These are phyloP conservation scores for Bryum argenteum DNA, from an alignment of 225 moss, liverwort and hornwort genomes.

Conservation along the genomic window DNA sequence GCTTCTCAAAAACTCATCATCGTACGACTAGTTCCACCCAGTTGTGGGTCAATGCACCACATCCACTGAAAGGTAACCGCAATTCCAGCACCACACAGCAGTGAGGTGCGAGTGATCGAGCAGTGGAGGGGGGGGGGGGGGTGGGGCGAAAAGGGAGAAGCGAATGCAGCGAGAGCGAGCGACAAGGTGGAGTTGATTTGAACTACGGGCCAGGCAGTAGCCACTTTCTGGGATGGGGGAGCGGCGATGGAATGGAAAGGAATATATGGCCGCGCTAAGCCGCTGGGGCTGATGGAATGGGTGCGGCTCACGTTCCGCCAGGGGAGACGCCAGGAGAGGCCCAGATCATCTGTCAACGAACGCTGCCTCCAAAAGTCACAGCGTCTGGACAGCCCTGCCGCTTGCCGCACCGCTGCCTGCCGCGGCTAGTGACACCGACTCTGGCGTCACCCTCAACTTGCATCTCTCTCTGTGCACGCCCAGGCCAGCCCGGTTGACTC, in stretches of 20 bases:
- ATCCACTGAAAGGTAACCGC: constrained; percentile 33
- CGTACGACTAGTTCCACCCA: too few species aligned
- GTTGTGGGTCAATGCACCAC: constrained; percentile 17
- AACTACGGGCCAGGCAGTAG: neutral
- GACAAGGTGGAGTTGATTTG: neutral
- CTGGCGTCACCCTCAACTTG: too few species aligned
- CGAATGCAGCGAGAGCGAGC: neutral
- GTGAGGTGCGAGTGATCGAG: neutral
- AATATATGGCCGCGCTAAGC: neutral
- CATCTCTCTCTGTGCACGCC: too few species aligned
- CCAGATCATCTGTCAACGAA: neutral
- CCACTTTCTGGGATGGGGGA: neutral
- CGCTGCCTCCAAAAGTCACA: neutral
- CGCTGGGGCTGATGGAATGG: constrained; percentile 8
- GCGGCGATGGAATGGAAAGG: neutral
- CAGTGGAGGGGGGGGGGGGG: neutral
- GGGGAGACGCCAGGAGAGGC: constrained; percentile 10
- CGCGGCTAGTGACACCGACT: constrained; percentile 14
- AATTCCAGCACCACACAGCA: constrained; percentile 29
- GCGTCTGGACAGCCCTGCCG: neutral
- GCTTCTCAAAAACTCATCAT: too few species aligned
- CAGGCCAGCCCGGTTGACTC: too few species aligned
- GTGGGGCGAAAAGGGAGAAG: constrained; percentile 7
- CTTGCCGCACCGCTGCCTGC: neutral
- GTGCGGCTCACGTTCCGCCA: constrained; percentile 27